Evolutionary conservation across 768 basidiomycete genomes (phyloP), one percentile per base, ranked within the genome.

Genomic region (Lentinula guzmanii): DNA sequence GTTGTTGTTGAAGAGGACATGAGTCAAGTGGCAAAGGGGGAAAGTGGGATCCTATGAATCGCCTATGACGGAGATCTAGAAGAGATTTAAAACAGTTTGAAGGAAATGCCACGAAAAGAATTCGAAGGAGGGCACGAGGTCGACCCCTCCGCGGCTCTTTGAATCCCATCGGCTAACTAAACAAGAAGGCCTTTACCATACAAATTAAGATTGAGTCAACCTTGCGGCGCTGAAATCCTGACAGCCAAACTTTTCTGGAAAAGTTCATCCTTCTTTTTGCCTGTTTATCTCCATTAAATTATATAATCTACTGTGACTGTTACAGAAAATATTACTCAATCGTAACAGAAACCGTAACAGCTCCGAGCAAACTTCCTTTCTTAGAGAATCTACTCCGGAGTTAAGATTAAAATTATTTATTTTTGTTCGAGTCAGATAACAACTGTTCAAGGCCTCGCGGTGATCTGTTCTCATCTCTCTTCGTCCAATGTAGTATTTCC

Each of bases 111-210:
- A 56, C 55, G 55, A 81, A 84, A 84, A 83, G 82, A 82, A 84
- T 79, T 82, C 79, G 80, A 81, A 82, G 58, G 74, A 75, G 81
- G 82, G 72, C 85, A 88, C 85, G 86, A 86, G 86, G 85, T 82
- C 75, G 67, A 76, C 21, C 51, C 74, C 74, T 80, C 80, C 80
- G 80, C 80, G 80, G 81, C 77, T 77, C 77, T 78, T 78, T 45
- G n/a, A 39, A 52, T 52, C 13, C 31, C 34, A 52, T 52, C 51
- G 51, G 51, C 51, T 52, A 52, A 52, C 51, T 52, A 52, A 52
- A 52, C 51, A 52, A 52, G 51, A 52, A 52, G 31, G 11, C 21
- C 21, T 52, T 35, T 24, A 55, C 37, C 35, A 33, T 55, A 77
- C 74, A 76, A 76, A 76, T 80, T 79, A 77, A 80, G 78, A 79